Base-by-base conservation (phyloP, 306 rosid genomes). In the Cucumis melo region DNA sequence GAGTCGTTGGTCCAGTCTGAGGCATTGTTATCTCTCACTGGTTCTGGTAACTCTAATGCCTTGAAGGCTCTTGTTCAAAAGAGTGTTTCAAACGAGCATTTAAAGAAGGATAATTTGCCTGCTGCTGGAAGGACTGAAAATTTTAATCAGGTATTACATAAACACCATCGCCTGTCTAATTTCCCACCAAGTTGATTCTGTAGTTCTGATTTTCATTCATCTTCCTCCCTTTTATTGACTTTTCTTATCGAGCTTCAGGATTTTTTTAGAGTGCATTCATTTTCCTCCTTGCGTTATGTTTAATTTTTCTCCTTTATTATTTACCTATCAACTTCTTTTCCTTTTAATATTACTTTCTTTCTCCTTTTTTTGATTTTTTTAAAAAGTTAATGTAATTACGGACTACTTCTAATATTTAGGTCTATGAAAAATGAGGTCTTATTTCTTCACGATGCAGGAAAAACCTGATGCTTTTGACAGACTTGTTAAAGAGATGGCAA, bases 401-500 rank as follows among this genome's bases (percentile, higher is more conserved):
- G 36, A 42, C 13, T 39, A 50, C 11, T 42, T 68, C 6, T 10
- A 42, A 67, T 68, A 14, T 51, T 64, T 42, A 11, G 4, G 44
- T 23, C 32, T 57, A 13, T 48, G 41, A 12, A n/a, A n/a, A 13
- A 10, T 51, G 76, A 66, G 21, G 68, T 29, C 42, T 54, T 73
- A 44, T 83, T 89, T n/a, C 73, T 79, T 58, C 78, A 65, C 54
- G 4, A 84, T 80, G 83, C 92, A 94, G 98, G 99, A 87, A 34
- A 87, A 86, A 68, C 86, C 97, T 5, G 94, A 89, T 78, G 78
- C 83, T 9, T 94, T 88, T 79, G 97, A 90, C 85, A 88, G 81
- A 83, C 87, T 84, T 80, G 89, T 90, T 56, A 90, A 78, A 84
- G 89, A 82, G 74, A 81, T 92, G 96, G 89, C 85, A 71, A 54